A percentile compares a stretch with the other conserved stretches of the same genome.
These are phyloP conservation scores for Areca catechu DNA, from an alignment of 176 grass and related monocot genomes.

Conservation along the genomic window DNA sequence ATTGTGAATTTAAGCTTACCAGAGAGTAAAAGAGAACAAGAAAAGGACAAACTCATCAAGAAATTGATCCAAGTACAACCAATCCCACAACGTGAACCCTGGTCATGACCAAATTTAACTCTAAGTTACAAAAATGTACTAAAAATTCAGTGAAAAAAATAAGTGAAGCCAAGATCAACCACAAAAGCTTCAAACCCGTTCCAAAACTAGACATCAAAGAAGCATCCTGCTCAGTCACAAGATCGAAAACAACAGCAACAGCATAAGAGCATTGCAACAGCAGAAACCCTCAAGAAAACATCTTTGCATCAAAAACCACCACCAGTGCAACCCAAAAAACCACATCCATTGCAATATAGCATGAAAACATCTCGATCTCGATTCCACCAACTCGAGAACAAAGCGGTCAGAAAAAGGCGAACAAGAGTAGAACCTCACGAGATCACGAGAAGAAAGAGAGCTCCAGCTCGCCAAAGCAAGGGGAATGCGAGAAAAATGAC, in stretches of 20 bases:
- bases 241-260: conserved; percentile 13
- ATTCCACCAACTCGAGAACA: background rate
- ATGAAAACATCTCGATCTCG: conserved; percentile 22
- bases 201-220: background rate
- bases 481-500: conserved; percentile 6
- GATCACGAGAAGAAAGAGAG: conserved; percentile 28
- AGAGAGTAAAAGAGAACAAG: too few species aligned
- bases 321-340: background rate
- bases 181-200: too few species aligned
- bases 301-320: conserved; percentile 2
- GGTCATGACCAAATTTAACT: too few species aligned
- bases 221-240: conserved; percentile 15
- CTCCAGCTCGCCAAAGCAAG: conserved; percentile 10
- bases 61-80: too few species aligned
- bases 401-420: background rate
- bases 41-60: too few species aligned
- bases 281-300: conserved; percentile 9
- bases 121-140: too few species aligned
- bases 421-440: conserved; percentile 22
- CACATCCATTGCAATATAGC: conserved; percentile 14
- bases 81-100: too few species aligned
- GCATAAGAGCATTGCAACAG: background rate
- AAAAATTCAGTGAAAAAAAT: background rate
- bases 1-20: too few species aligned
- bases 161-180: background rate